These are phyloP conservation scores for Hemileccinum impolitum DNA, from an alignment of 768 basidiomycete genomes.

Conservation along the genomic window DNA sequence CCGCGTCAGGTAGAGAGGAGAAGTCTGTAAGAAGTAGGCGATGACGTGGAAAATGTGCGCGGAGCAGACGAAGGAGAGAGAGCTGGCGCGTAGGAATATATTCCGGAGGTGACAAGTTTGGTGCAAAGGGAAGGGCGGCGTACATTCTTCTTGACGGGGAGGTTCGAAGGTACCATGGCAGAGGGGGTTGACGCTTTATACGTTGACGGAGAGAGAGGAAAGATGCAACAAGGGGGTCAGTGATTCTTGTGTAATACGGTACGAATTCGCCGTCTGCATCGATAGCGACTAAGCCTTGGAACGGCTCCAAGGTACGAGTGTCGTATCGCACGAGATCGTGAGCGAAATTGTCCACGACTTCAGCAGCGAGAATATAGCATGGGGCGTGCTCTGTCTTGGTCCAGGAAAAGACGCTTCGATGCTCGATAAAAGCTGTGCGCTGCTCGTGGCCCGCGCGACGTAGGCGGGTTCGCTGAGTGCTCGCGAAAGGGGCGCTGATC, in stretches of 20 bases:
- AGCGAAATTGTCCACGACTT: conserved; percentile 98
- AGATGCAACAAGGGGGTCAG: conserved; percentile 78
- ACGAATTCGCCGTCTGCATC: conserved; percentile 80
- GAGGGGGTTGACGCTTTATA: conserved; percentile 55
- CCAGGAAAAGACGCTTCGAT: conserved; percentile 89
- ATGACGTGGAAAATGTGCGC: conserved; percentile 84
- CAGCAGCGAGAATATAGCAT: conserved; percentile 92
- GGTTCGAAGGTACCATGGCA: conserved; percentile 54
- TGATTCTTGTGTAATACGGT: conserved; percentile 76
- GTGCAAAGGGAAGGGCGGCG: conserved; percentile 75
- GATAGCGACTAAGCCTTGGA: conserved; percentile 80
- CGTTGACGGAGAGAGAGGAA: conserved; percentile 68
- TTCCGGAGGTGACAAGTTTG: conserved; percentile 84
- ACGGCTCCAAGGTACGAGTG: conserved; percentile 69
- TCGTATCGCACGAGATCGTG: conserved; percentile 95
- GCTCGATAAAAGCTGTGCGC: conserved; percentile 57
- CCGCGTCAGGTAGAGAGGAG: conserved; percentile 78
- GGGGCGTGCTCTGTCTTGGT: conserved; percentile 68
- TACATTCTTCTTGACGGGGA: conserved; percentile 62
- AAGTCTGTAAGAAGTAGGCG: conserved; percentile 96
- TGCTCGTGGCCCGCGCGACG: conserved; percentile 33
- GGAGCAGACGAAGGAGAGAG: conserved; percentile 77
- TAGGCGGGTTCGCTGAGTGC: conserved; percentile 68
- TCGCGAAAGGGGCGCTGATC: conserved; percentile 78
- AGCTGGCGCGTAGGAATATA: conserved; percentile 92